Percentiles rank a stretch among this genome's conserved stretches.
Conservation (phyloP, 352 stramenopile species). For the Plasmopara halstedii region DNA sequence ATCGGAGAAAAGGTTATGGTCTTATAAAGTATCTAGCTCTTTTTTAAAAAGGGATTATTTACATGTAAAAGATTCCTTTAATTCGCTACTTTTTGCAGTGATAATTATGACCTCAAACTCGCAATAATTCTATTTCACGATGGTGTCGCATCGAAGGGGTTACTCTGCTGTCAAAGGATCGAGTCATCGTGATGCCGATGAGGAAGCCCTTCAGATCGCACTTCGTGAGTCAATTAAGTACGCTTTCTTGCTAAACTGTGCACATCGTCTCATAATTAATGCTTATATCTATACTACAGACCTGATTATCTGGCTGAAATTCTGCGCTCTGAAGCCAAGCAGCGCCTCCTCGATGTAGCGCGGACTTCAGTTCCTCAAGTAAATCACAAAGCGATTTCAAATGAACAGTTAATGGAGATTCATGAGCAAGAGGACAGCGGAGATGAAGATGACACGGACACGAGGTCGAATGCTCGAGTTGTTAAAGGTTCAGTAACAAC, state of each 20-base stretch:
- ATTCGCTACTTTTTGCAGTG: no score
- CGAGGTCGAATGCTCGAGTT: background rate
- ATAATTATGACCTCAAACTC: no score
- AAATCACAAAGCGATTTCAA: conserved; percentile 2
- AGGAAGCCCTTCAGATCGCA: background rate
- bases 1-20: conserved; percentile 30
- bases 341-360: conserved; percentile 2
- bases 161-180: no score
- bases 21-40: background rate
- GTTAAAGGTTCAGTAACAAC: background rate
- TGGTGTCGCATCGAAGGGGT: background rate
- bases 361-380: background rate
- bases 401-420: conserved; percentile 5
- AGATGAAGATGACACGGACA: conserved; percentile 10
- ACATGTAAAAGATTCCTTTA: no score
- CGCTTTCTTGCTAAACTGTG: background rate
- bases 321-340: conserved; percentile 42
- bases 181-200: background rate
- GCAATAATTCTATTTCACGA: no score
- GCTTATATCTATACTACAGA: conserved; percentile 14
- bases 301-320: conserved; percentile 67
- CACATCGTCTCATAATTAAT: background rate
- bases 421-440: conserved; percentile 15
- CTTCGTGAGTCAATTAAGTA: conserved; percentile 2
- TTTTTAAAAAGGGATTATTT: no score